Evolutionary conservation across 202 grass and related monocot genomes (phyloP).

Genomic region (Zoysia matrella): DNA sequence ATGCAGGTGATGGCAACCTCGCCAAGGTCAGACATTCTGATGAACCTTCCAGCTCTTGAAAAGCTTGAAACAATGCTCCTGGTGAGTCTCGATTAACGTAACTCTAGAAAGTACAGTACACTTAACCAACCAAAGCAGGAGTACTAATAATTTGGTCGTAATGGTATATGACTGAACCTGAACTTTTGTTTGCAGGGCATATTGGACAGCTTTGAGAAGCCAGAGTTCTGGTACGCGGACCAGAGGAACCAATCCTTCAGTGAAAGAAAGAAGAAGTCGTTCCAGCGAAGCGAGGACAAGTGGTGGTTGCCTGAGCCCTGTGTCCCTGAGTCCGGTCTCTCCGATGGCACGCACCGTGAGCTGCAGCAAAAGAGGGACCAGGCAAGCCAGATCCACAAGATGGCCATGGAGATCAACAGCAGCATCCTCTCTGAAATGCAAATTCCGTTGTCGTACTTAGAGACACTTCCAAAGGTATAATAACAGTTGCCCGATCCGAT

Average conservation of each 20-base stretch:
- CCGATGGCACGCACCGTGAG: slow-evolving; percentile 58
- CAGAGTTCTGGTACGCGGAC: slow-evolving; percentile 87
- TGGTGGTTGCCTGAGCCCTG: slow-evolving; percentile 94
- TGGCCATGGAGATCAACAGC: slow-evolving; percentile 94
- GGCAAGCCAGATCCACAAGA: slow-evolving; percentile 96
- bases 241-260: slow-evolving; percentile 63
- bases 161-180: slow-evolving; percentile 4
- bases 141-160: background rate
- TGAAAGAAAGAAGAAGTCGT: slow-evolving; percentile 34
- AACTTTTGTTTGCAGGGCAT: slow-evolving; percentile 58
- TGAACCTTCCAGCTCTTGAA: slow-evolving; percentile 76
- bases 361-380: slow-evolving; percentile 84
- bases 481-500: slow-evolving; percentile 10
- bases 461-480: slow-evolving; percentile 82
- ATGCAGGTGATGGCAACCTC: slow-evolving; percentile 69
- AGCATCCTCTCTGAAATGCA: slow-evolving; percentile 86
- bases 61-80: slow-evolving; percentile 82
- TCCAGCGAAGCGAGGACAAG: slow-evolving; percentile 72
- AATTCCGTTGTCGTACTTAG: slow-evolving; percentile 72
- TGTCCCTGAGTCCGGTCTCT: slow-evolving; percentile 68
- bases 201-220: slow-evolving; percentile 81
- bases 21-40: slow-evolving; percentile 66
- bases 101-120: background rate
- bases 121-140: too few relatives aligned
- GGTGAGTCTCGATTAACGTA: slow-evolving; percentile 20